These are phyloP conservation scores for Talaromyces sp. DNA, from an alignment of 2,329 filamentous ascomycete genomes.

Conservation along the genomic window DNA sequence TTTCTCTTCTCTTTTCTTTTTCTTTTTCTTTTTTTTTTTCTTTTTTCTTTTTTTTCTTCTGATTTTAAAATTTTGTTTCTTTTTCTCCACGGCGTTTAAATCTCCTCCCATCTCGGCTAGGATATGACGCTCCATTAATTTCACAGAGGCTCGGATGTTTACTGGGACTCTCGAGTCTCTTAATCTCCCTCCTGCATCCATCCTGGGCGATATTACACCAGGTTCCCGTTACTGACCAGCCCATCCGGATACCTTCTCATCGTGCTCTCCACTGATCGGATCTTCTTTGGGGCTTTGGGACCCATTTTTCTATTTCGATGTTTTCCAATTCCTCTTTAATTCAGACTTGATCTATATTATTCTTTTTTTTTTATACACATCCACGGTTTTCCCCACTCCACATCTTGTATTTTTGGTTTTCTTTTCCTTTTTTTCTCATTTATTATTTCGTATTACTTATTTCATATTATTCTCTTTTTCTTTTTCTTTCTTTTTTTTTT, in stretches of 20 bases:
- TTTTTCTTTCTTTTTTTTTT: constrained; percentile 10
- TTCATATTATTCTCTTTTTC: constrained; percentile 11
- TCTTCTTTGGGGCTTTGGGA: neutral
- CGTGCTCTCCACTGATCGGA: constrained; percentile 8
- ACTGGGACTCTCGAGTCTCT: constrained; percentile 25
- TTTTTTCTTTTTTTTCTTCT: neutral
- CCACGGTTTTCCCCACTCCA: neutral
- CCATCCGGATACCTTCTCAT: constrained; percentile 31
- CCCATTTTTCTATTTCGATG: constrained; percentile 5
- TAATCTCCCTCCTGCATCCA: constrained; percentile 40
- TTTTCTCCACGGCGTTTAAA: constrained; percentile 15
- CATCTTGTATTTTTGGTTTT: constrained; percentile 13
- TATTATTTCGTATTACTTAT: constrained; percentile 12
- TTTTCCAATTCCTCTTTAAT: neutral
- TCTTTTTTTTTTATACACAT: neutral
- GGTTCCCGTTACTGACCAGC: constrained; percentile 41
- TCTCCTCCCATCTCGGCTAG: constrained; percentile 18
- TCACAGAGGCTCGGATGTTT: constrained; percentile 26
- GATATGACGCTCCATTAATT: constrained; percentile 15
- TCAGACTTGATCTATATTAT: neutral
- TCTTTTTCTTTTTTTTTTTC: neutral
- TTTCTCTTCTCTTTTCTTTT: neutral
- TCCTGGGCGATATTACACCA: constrained; percentile 44
- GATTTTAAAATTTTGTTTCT: neutral
- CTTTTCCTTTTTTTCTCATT: constrained; percentile 8